Percentiles rank a stretch among this genome's conserved stretches.
These are phyloP conservation scores for Hysterium pulicare DNA, from an alignment of 2,329 filamentous ascomycete species.

Conservation along the genomic window DNA sequence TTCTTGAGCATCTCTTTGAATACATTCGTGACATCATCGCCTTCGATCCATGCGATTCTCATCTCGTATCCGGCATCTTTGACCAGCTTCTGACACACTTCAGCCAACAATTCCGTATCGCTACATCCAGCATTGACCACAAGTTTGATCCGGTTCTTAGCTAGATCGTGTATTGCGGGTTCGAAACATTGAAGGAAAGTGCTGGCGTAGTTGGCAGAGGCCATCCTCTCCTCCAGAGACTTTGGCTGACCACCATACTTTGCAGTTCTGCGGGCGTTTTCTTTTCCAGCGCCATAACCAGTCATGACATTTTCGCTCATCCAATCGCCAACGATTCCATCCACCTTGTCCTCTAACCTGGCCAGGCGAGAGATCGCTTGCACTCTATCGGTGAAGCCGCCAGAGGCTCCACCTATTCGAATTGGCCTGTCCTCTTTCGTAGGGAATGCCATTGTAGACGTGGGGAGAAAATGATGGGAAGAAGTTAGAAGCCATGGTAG, in stretches of 20 bases:
- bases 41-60: conserved; percentile 42
- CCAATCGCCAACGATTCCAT: conserved; percentile 21
- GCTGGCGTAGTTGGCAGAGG: conserved; percentile 39
- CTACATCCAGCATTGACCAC: conserved; percentile 33
- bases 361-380: conserved; percentile 39
- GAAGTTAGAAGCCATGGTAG: too few relatives aligned
- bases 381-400: conserved; percentile 41
- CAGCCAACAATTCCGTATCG: conserved; percentile 26
- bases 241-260: conserved; percentile 26
- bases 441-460: neutral
- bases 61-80: conserved; percentile 18
- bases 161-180: conserved; percentile 35
- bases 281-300: conserved; percentile 12
- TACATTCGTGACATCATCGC: conserved; percentile 40
- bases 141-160: conserved; percentile 30
- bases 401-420: conserved; percentile 17
- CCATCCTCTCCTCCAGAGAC: conserved; percentile 7
- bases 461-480: neutral
- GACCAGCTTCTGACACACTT: conserved; percentile 24
- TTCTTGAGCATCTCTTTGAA: conserved; percentile 37
- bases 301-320: conserved; percentile 20
- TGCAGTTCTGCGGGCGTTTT: conserved; percentile 16
- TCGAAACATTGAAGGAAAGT: conserved; percentile 51
- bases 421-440: neutral
- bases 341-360: conserved; percentile 8